Percentiles rank a stretch among this genome's conserved stretches.
phyloP scores from a whole-genome alignment of 2,329 filamentous ascomycete genomes.

The Penicillium italicum region DNA sequence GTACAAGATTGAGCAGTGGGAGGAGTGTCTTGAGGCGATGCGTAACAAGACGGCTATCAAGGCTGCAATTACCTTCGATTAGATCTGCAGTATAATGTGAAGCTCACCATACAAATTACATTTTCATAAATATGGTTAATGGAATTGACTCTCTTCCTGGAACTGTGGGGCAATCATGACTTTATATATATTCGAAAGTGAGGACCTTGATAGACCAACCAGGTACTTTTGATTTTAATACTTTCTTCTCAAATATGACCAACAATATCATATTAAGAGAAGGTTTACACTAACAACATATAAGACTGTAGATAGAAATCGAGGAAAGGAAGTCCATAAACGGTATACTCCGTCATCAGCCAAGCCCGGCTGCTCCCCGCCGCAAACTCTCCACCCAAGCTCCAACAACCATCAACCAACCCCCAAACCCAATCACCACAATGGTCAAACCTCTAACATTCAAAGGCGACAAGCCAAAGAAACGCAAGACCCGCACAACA shows the following conservation, averaged over 20 bases:
- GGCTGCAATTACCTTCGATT: constrained; percentile 68
- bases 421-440: neutral
- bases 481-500: constrained; percentile 70
- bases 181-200: neutral
- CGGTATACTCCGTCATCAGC: neutral
- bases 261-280: neutral
- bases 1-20: constrained; percentile 70
- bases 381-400: constrained; percentile 3
- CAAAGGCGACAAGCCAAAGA: constrained; percentile 95
- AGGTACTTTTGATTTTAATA: neutral
- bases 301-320: neutral
- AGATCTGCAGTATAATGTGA: constrained; percentile 18
- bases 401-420: neutral
- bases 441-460: constrained; percentile 80
- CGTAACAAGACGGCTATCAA: constrained; percentile 71
- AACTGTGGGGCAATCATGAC: neutral
- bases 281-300: neutral
- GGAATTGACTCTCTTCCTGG: neutral
- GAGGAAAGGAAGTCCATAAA: neutral
- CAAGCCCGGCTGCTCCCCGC: neutral
- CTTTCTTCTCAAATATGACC: neutral
- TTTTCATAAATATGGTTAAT: constrained; percentile 1
- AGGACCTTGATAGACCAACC: constrained; percentile 17
- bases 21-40: constrained; percentile 66
- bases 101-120: neutral